These are phyloP conservation scores for Komagataella ulmi DNA, from an alignment of 805 yeast genomes.

Conservation along the genomic window DNA sequence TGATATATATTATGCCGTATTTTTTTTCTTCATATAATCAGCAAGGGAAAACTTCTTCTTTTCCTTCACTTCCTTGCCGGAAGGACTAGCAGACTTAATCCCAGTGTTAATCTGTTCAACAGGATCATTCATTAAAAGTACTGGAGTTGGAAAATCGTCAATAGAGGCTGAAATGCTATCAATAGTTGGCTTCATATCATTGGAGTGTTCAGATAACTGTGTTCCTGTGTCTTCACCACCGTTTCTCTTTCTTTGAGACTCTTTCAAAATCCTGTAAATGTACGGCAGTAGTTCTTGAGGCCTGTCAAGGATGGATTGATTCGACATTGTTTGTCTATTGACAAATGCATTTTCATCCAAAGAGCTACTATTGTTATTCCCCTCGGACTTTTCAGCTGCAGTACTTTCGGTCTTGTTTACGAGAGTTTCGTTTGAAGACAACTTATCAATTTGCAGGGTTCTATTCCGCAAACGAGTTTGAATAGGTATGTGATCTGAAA, in stretches of 20 bases:
- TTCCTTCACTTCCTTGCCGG: background rate
- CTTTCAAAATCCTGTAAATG: background rate
- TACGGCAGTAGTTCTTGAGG: background rate
- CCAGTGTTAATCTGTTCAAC: background rate
- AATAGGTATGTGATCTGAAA: background rate
- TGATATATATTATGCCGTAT: background rate
- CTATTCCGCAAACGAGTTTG: background rate
- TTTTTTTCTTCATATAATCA: background rate
- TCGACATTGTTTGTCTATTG: background rate
- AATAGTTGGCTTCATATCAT: background rate
- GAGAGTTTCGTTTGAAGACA: background rate
- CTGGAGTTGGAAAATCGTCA: background rate
- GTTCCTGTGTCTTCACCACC: background rate
- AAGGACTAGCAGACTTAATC: background rate
- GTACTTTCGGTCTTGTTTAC: background rate
- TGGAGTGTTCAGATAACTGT: background rate
- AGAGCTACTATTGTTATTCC: background rate
- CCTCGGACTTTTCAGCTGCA: background rate
- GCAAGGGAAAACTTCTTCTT: background rate
- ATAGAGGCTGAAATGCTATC: background rate
- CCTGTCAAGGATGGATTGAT: background rate
- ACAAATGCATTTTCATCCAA: background rate
- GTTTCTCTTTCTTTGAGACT: background rate
- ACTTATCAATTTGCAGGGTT: background rate
- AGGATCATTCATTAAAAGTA: background rate